Evolutionary conservation across 2,329 filamentous ascomycete genomes (phyloP).

Genomic region (Huntiella decipiens): DNA sequence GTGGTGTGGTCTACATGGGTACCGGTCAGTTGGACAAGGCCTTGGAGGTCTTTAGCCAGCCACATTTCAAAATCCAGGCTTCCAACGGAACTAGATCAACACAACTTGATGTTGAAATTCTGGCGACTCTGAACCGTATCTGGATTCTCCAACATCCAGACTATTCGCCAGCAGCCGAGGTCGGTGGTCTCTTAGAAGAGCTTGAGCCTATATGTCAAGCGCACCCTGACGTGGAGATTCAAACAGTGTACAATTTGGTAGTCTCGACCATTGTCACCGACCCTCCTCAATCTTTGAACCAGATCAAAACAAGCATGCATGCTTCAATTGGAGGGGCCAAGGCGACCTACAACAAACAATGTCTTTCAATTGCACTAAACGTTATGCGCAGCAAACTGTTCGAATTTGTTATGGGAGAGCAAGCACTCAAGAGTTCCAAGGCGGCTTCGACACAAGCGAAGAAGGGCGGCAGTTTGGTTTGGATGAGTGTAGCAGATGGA

Average conservation of each 20-base stretch:
- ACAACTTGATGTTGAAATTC: conserved; percentile 43
- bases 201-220: conserved; percentile 48
- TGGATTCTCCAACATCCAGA: conserved; percentile 50
- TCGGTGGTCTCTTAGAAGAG: conserved; percentile 41
- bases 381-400: conserved; percentile 75
- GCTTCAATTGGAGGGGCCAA: conserved; percentile 52
- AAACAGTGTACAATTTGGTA: conserved; percentile 59
- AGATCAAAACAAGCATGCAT: conserved; percentile 62
- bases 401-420: conserved; percentile 60
- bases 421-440: conserved; percentile 56
- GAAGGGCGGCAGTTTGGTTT: conserved; percentile 51
- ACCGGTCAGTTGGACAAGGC: conserved; percentile 54
- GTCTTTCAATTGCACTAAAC: conserved; percentile 64
- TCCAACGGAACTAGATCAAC: conserved; percentile 27
- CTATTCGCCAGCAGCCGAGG: conserved; percentile 37
- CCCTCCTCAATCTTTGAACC: conserved; percentile 47
- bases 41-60: conserved; percentile 43
- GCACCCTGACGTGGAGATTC: conserved; percentile 56
- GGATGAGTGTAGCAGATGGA: conserved; percentile 64
- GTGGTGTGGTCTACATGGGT: conserved; percentile 58
- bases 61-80: conserved; percentile 34
- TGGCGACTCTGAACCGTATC: conserved; percentile 48
- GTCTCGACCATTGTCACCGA: conserved; percentile 46
- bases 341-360: conserved; percentile 53
- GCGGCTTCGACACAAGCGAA: conserved; percentile 50